Conservation (phyloP, 352 stramenopile genomes). For the Peronospora belbahrii region DNA sequence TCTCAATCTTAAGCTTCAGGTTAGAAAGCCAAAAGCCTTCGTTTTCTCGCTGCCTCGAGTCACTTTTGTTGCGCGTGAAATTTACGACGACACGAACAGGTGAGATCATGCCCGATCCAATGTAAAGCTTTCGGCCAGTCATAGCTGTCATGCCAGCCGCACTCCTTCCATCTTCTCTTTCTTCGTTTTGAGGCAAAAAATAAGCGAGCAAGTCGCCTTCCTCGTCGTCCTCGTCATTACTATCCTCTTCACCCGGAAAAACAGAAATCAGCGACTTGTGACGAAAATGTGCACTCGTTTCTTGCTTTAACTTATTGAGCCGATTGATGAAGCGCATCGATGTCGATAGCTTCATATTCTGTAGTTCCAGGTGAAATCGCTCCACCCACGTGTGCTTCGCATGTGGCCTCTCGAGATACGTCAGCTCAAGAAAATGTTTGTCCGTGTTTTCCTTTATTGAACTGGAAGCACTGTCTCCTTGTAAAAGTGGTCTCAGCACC, state of each 20-base stretch:
- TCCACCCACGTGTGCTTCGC: conserved; percentile 69
- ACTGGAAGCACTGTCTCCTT: conserved; percentile 7
- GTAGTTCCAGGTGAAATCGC: conserved; percentile 42
- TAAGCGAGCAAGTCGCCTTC: conserved; percentile 61
- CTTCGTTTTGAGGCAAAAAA: conserved; percentile 39
- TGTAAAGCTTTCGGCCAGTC: conserved; percentile 72
- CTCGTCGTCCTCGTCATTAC: conserved; percentile 19
- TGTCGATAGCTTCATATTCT: conserved; percentile 64
- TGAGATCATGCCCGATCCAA: conserved; percentile 55
- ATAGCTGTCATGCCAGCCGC: conserved; percentile 51
- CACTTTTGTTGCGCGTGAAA: conserved; percentile 65
- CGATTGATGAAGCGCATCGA: conserved; percentile 79
- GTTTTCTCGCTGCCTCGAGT: conserved; percentile 23
- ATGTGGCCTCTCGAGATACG: conserved; percentile 63
- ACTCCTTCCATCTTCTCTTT: conserved; percentile 26
- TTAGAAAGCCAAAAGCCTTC: conserved; percentile 73
- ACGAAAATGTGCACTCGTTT: conserved; percentile 66
- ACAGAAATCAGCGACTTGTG: conserved; percentile 44
- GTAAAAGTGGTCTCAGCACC: conserved; percentile 48
- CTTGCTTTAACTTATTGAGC: conserved; percentile 44
- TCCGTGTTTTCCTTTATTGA: conserved; percentile 15
- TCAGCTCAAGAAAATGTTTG: conserved; percentile 60
- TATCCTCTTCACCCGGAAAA: conserved; percentile 29
- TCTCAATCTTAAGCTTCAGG: conserved; percentile 83
- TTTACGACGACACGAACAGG: conserved; percentile 70